Evolutionary conservation across 2,329 filamentous ascomycete genomes (phyloP), one percentile per base, ranked within the genome.

Genomic region (Zasmidium citrigriseum): DNA sequence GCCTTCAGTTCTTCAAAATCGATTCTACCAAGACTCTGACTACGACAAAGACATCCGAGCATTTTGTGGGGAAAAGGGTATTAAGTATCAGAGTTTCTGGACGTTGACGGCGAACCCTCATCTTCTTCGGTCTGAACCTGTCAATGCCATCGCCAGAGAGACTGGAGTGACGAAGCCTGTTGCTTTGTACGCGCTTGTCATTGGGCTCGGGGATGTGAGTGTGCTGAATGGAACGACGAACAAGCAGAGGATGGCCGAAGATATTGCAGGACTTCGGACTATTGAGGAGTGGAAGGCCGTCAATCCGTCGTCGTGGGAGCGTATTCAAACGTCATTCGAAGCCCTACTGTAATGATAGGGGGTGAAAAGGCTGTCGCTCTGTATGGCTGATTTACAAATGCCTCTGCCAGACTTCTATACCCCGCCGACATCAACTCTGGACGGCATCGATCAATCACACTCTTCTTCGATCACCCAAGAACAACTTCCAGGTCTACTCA

Each of bases 1-100:
- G 63, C 85, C 84, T 0, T 78, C 82, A 1, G 82, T 92, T 1
- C 86, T 93, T 4, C 90, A 95, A 75, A 93, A 95, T 68, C 83
- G 89, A 1, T 91, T 95, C 74, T 83, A 87, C 68, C 73, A 76
- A 1, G 74, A 76, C 1, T 88, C 85, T 0, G 68, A 71, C 2
- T 89, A 83, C 65, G 90, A 93, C 62, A 75, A 77, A 0, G 74
- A 77, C 0, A 72, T 93, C 16, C 82, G 89, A 21, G 73, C 76
- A 0, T 84, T 83, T 68, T 87, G 84, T 66, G 70, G 68, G 4
- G 75, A 82, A 38, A 74, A 82, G 12, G 73, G 72, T 1, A 83
- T 87, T 49, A 71, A 80, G 21, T 87, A 85, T 60, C 82, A 87
- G 66, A 79, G 78, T 46, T 86, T 86, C 69, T 86, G 84, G 84